phyloP scores from a whole-genome alignment of 345 rosid species.

The Camelina hispida region DNA sequence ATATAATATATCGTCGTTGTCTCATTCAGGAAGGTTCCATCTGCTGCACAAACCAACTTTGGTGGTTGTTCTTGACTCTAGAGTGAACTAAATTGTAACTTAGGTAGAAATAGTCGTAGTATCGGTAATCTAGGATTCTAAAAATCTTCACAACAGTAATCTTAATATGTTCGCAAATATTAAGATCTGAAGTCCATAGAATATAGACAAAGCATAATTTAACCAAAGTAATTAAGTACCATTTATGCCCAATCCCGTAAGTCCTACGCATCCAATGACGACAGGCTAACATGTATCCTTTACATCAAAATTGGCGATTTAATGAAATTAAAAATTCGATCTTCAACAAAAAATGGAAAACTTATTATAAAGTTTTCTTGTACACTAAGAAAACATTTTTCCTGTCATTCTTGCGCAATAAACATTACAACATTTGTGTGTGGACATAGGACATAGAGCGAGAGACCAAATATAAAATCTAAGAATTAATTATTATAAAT shows the following conservation, averaged over 20 bases:
- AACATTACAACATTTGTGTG: too few relatives aligned
- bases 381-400: too few relatives aligned
- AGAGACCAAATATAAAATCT: neutral
- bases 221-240: conserved; percentile 13
- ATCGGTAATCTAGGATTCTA: conserved; percentile 12
- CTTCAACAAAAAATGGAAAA: neutral
- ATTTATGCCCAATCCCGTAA: conserved; percentile 33
- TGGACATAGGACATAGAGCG: neutral
- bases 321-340: neutral
- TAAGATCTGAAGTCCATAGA: conserved; percentile 4
- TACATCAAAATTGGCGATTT: neutral
- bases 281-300: neutral
- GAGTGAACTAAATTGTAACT: conserved; percentile 15
- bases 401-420: neutral
- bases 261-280: conserved; percentile 31
- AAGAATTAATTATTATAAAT: neutral
- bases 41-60: conserved; percentile 11
- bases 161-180: neutral
- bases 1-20: neutral
- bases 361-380: too few relatives aligned
- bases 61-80: conserved; percentile 27
- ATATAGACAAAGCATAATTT: conserved; percentile 22
- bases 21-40: conserved; percentile 35
- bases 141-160: neutral
- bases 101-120: conserved; percentile 18